Evolutionary conservation across 78 protist genomes (phyloP).

Genomic region (Mantamonas sphyraenae): DNA sequence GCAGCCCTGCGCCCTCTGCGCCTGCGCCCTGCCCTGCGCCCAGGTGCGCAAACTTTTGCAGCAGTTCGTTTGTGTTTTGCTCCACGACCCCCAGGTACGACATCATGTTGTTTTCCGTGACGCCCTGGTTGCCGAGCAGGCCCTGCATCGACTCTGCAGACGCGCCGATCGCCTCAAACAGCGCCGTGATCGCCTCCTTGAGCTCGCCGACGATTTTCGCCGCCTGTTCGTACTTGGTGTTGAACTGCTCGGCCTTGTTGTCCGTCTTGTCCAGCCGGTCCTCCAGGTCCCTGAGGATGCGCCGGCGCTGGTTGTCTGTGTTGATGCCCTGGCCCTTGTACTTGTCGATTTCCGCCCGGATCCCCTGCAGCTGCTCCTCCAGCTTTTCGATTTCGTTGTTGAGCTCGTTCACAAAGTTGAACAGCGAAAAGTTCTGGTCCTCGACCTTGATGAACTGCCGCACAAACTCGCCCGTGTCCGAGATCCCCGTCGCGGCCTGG

Average conservation of each 20-base stretch:
- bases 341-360: slow-evolving; percentile 20
- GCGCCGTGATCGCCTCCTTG: slow-evolving; percentile 14
- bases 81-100: slow-evolving; percentile 31
- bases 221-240: slow-evolving; percentile 8
- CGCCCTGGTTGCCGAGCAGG: slow-evolving; percentile 22
- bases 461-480: slow-evolving; percentile 54
- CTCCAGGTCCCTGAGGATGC: slow-evolving; percentile 23
- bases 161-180: slow-evolving; percentile 20
- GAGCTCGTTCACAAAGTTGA: slow-evolving; percentile 63
- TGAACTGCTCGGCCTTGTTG: slow-evolving; percentile 26
- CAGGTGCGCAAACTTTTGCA: neutral
- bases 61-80: slow-evolving; percentile 19
- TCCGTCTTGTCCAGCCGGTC: slow-evolving; percentile 7
- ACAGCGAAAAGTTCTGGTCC: slow-evolving; percentile 63
- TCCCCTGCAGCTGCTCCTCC: slow-evolving; percentile 31
- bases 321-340: slow-evolving; percentile 12
- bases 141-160: neutral
- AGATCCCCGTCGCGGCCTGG: slow-evolving; percentile 56
- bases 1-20: too few species aligned
- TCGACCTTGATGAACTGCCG: slow-evolving; percentile 44
- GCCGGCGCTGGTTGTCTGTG: slow-evolving; percentile 32
- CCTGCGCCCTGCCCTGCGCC: neutral
- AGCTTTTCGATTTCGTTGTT: slow-evolving; percentile 43
- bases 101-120: slow-evolving; percentile 37
- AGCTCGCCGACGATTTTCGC: slow-evolving; percentile 10